A percentile compares a stretch with the other conserved stretches of the same genome.
Conservation (phyloP, 2,329 filamentous ascomycete genomes). For the Tolypocladium nubicola region DNA sequence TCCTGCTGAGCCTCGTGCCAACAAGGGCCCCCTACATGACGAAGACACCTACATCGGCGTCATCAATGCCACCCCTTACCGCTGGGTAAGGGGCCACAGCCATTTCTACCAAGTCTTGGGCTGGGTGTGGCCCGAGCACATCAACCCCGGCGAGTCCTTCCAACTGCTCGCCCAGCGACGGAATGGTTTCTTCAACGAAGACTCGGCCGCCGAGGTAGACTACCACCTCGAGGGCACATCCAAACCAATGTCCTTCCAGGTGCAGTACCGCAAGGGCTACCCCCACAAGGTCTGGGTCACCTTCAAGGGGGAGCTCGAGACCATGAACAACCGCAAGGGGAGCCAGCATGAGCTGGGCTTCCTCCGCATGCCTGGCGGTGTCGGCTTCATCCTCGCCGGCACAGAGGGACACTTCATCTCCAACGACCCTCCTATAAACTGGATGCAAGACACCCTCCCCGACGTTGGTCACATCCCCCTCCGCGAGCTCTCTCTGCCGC, state of each 20-base stretch:
- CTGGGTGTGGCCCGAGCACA: slow-evolving; percentile 15
- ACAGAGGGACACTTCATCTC: slow-evolving; percentile 18
- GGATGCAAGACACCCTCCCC: slow-evolving; percentile 18
- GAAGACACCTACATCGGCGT: slow-evolving; percentile 12
- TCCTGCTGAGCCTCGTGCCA: neutral
- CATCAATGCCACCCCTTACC: slow-evolving; percentile 23
- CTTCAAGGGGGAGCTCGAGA: slow-evolving; percentile 14
- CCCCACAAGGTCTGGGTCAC: slow-evolving; percentile 6
- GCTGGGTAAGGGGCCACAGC: slow-evolving; percentile 12
- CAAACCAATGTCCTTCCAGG: slow-evolving; percentile 14
- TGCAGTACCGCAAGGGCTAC: slow-evolving; percentile 9
- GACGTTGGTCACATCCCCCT: slow-evolving; percentile 16
- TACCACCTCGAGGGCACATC: slow-evolving; percentile 17
- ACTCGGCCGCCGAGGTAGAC: slow-evolving; percentile 16
- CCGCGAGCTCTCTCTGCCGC: slow-evolving; percentile 17
- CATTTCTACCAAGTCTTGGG: slow-evolving; percentile 9
- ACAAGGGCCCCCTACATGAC: neutral
- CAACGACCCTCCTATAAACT: slow-evolving; percentile 12
- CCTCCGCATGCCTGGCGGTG: slow-evolving; percentile 7
- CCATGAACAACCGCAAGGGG: slow-evolving; percentile 6
- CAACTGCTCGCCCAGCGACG: slow-evolving; percentile 1
- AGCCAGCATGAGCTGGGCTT: slow-evolving; percentile 9
- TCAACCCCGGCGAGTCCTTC: slow-evolving; percentile 14
- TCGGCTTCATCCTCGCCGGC: slow-evolving; percentile 19
- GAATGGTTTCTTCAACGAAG: neutral